phyloP scores from a whole-genome alignment of 306 rosid genomes.

The Corylus heterophylla region DNA sequence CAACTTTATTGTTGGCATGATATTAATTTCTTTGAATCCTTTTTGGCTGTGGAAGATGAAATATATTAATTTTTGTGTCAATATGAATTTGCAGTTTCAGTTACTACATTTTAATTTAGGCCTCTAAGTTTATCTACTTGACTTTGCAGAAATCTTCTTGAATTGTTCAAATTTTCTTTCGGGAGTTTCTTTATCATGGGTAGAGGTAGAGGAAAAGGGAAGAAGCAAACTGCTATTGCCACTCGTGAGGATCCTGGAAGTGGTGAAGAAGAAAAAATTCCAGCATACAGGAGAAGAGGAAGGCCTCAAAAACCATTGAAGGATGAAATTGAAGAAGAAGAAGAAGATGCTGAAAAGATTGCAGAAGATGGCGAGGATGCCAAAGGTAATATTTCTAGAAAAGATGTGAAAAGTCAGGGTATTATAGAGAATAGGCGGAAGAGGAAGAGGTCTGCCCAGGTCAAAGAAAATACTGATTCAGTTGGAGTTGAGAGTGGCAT shows the following conservation, averaged over 20 bases:
- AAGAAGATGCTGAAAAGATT: constrained; percentile 37
- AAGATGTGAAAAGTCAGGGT: constrained; percentile 45
- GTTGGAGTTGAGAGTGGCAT: constrained; percentile 48
- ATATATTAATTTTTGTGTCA: background rate
- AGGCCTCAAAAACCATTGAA: constrained; percentile 53
- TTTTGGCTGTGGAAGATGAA: constrained; percentile 8
- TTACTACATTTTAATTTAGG: constrained; percentile 17
- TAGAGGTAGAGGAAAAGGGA: constrained; percentile 74
- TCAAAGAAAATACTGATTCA: constrained; percentile 48
- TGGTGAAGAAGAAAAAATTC: constrained; percentile 56
- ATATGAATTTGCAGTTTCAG: constrained; percentile 23
- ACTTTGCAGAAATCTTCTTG: constrained; percentile 34
- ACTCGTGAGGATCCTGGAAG: constrained; percentile 52
- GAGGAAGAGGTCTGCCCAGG: constrained; percentile 56
- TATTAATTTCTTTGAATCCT: constrained; percentile 1
- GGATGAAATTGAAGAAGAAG: constrained; percentile 54
- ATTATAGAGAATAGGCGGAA: constrained; percentile 48
- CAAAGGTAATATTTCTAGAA: constrained; percentile 34
- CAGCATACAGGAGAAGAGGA: constrained; percentile 55
- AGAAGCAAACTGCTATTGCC: constrained; percentile 49
- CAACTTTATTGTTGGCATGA: background rate
- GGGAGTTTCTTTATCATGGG: constrained; percentile 47
- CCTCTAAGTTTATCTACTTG: constrained; percentile 28
- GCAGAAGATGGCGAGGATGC: constrained; percentile 55
- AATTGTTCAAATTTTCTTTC: constrained; percentile 23